phyloP scores from a whole-genome alignment of 2,329 filamentous ascomycete genomes.

The Aspergillus caelatus region DNA sequence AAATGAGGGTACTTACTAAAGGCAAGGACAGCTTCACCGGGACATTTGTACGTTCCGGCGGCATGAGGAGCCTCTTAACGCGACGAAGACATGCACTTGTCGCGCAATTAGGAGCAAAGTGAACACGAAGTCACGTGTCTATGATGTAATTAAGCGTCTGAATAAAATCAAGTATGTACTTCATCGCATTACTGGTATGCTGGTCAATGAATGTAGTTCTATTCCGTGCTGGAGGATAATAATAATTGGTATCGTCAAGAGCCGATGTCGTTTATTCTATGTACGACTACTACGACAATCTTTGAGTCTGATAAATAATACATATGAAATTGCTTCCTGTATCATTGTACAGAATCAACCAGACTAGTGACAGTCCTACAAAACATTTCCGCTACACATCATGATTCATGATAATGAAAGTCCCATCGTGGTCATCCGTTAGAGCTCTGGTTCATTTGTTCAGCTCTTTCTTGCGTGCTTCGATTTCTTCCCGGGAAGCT shows the following conservation, averaged over 20 bases:
- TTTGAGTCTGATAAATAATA: neutral
- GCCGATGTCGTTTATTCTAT: neutral
- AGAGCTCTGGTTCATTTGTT: conserved; percentile 59
- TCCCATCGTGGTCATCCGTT: neutral
- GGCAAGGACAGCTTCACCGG: conserved; percentile 67
- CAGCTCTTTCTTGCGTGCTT: conserved; percentile 65
- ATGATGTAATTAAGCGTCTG: conserved; percentile 19
- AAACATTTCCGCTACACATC: neutral
- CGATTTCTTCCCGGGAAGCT: conserved; percentile 66
- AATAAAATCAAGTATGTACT: neutral
- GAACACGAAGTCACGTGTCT: conserved; percentile 25
- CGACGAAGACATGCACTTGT: conserved; percentile 12
- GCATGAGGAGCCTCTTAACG: conserved; percentile 42
- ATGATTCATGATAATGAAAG: neutral
- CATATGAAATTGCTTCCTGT: neutral
- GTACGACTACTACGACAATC: neutral
- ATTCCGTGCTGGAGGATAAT: too few species aligned
- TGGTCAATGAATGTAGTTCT: neutral
- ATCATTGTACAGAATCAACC: neutral
- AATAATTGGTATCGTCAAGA: too few species aligned
- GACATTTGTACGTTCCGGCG: conserved; percentile 43
- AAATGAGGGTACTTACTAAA: conserved; percentile 47
- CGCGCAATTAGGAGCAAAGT: conserved; percentile 19
- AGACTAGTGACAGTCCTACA: neutral
- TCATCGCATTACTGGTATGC: neutral